Percentiles rank a stretch among this genome's conserved stretches.
Conservation (phyloP, 179 eudicot species). For the Nepenthes alata region DNA sequence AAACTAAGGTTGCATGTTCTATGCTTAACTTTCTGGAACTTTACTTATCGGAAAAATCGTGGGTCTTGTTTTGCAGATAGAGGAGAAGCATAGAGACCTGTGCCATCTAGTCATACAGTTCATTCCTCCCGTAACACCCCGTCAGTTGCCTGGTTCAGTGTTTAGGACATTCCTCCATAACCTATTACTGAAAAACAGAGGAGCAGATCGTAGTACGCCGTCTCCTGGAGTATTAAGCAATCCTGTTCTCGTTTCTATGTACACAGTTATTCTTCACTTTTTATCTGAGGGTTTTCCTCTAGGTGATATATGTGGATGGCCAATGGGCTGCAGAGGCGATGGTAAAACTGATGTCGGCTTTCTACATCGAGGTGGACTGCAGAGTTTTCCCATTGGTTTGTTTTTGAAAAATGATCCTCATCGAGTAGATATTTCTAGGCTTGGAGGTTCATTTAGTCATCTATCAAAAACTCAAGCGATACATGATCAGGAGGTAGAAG, state of each 20-base stretch:
- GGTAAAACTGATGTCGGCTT: constrained; percentile 48
- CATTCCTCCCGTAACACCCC: constrained; percentile 68
- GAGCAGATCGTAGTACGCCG: constrained; percentile 63
- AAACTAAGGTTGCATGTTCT: not conserved
- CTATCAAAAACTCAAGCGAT: constrained; percentile 41
- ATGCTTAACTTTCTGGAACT: not conserved
- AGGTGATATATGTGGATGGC: constrained; percentile 51
- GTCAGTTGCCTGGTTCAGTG: constrained; percentile 87
- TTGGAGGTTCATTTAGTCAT: constrained; percentile 79
- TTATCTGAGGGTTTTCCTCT: constrained; percentile 77
- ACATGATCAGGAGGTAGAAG: constrained; percentile 45
- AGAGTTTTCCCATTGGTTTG: constrained; percentile 58
- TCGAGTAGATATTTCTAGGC: constrained; percentile 60
- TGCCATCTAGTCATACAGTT: constrained; percentile 79
- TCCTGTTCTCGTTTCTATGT: constrained; percentile 75
- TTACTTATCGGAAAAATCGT: not conserved
- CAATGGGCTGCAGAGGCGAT: constrained; percentile 34
- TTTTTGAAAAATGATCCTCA: constrained; percentile 71
- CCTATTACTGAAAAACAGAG: constrained; percentile 52
- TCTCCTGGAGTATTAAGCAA: constrained; percentile 72
- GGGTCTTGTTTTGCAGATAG: constrained; percentile 46
- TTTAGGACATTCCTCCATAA: constrained; percentile 80
- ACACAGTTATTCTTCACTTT: constrained; percentile 69
- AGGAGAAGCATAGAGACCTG: constrained; percentile 89
- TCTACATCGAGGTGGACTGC: constrained; percentile 85